Conservation (phyloP, 352 stramenopile species). For the Nothophytophthora sp. region DNA sequence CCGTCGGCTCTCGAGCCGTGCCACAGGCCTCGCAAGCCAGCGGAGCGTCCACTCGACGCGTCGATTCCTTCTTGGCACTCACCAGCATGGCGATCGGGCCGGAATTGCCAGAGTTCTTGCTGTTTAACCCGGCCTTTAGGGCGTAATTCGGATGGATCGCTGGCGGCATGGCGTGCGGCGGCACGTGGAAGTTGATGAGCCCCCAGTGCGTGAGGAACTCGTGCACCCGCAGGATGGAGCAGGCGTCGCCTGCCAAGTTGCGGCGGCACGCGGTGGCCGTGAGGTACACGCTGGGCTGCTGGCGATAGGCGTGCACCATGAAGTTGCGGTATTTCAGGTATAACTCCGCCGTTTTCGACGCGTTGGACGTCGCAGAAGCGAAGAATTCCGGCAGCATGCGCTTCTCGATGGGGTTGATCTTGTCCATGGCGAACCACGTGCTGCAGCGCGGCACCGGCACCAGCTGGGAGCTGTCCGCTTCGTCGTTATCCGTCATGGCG, state of each 20-base stretch:
- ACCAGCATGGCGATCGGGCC: constrained; percentile 35
- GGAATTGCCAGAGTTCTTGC: not conserved
- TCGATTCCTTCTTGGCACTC: constrained; percentile 24
- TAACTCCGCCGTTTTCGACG: constrained; percentile 55
- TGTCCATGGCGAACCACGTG: constrained; percentile 79
- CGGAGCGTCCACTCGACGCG: constrained; percentile 8
- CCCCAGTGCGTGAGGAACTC: constrained; percentile 88
- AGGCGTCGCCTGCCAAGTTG: constrained; percentile 79
- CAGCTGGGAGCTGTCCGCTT: constrained; percentile 21
- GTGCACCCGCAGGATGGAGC: constrained; percentile 82
- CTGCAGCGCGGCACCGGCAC: constrained; percentile 73
- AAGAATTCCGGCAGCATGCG: constrained; percentile 89
- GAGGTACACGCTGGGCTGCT: constrained; percentile 80
- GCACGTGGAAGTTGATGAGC: constrained; percentile 86
- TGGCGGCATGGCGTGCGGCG: constrained; percentile 64
- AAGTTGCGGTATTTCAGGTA: constrained; percentile 90
- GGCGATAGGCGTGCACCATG: constrained; percentile 81
- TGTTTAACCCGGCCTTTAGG: constrained; percentile 13
- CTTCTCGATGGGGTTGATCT: constrained; percentile 79
- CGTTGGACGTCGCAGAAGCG: constrained; percentile 23
- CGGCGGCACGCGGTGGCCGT: constrained; percentile 83
- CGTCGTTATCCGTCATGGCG: constrained; percentile 21
- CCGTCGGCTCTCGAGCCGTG: constrained; percentile 21
- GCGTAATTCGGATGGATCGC: constrained; percentile 62
- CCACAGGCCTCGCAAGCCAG: constrained; percentile 60